phyloP scores from a whole-genome alignment of 768 basidiomycete species.

The Dentipellis fragilis region DNA sequence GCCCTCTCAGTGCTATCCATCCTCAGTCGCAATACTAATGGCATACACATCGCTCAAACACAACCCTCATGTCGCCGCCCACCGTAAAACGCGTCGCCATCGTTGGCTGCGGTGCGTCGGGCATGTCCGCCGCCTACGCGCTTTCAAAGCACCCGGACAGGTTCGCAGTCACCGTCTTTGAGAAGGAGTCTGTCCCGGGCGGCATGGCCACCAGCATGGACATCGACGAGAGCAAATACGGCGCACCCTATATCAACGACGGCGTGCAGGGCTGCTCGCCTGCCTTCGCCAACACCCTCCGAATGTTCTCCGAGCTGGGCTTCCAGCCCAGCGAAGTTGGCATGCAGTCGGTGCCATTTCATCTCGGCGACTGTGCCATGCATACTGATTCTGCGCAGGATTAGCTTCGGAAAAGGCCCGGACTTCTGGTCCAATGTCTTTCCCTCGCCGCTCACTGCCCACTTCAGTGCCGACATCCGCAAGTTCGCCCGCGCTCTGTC shows the following conservation, averaged over 20 bases:
- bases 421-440: constrained; percentile 32
- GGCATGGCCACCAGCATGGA: constrained; percentile 27
- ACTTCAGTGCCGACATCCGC: constrained; percentile 21
- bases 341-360: constrained; percentile 19
- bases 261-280: constrained; percentile 27
- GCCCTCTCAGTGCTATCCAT: too few species aligned
- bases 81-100: constrained; percentile 3
- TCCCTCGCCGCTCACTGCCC: constrained; percentile 21
- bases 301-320: constrained; percentile 25
- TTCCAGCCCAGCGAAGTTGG: constrained; percentile 23
- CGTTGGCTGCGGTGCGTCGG: constrained; percentile 13
- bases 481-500: constrained; percentile 24
- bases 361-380: background rate
- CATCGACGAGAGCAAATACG: constrained; percentile 21
- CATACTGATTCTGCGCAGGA: constrained; percentile 9
- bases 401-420: constrained; percentile 25
- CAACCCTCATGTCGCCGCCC: background rate
- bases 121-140: constrained; percentile 26
- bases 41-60: background rate
- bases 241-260: constrained; percentile 27
- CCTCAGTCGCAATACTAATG: too few species aligned
- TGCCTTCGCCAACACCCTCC: constrained; percentile 25
- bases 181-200: constrained; percentile 19
- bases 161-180: constrained; percentile 23
- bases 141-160: constrained; percentile 22